A percentile compares a stretch with the other conserved stretches of the same genome.
Evolutionary conservation across 768 basidiomycete species (phyloP).

Genomic region (Xanthoconium purpureum): DNA sequence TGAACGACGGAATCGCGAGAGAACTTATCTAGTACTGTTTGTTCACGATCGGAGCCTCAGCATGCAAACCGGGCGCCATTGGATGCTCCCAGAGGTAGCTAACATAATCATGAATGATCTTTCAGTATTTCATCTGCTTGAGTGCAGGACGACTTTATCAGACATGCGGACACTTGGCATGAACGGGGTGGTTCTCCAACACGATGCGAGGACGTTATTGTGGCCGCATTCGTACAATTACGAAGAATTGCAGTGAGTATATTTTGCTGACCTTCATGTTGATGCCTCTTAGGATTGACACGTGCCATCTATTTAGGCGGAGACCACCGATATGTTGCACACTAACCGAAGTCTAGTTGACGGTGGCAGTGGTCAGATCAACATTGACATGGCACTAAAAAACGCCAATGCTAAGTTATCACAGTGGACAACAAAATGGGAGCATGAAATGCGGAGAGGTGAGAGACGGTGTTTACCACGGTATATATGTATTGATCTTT

Average conservation of each 20-base stretch:
- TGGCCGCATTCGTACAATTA: conserved; percentile 72
- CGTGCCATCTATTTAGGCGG: conserved; percentile 46
- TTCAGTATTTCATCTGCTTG: conserved; percentile 12
- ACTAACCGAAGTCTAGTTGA: conserved; percentile 44
- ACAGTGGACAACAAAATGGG: conserved; percentile 72
- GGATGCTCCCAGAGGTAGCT: conserved; percentile 79
- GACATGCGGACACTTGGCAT: conserved; percentile 70
- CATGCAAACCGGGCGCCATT: conserved; percentile 81
- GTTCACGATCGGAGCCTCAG: conserved; percentile 84
- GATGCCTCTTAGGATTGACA: neutral
- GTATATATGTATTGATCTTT: conserved; percentile 5
- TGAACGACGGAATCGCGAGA: conserved; percentile 81
- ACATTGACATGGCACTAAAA: conserved; percentile 68
- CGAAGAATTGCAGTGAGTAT: conserved; percentile 72
- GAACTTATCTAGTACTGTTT: conserved; percentile 82
- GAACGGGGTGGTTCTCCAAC: conserved; percentile 47
- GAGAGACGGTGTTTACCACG: conserved; percentile 8
- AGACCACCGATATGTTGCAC: conserved; percentile 73
- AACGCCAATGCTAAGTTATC: conserved; percentile 72
- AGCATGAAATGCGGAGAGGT: conserved; percentile 71
- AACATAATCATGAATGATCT: neutral
- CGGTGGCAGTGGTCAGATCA: conserved; percentile 57
- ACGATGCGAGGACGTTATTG: conserved; percentile 79
- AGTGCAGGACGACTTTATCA: conserved; percentile 63
- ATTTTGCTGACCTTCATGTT: neutral